Percentiles rank a stretch among this genome's conserved stretches.
Conservation (phyloP, 352 stramenopile genomes). For the Globisporangium radiosum region DNA sequence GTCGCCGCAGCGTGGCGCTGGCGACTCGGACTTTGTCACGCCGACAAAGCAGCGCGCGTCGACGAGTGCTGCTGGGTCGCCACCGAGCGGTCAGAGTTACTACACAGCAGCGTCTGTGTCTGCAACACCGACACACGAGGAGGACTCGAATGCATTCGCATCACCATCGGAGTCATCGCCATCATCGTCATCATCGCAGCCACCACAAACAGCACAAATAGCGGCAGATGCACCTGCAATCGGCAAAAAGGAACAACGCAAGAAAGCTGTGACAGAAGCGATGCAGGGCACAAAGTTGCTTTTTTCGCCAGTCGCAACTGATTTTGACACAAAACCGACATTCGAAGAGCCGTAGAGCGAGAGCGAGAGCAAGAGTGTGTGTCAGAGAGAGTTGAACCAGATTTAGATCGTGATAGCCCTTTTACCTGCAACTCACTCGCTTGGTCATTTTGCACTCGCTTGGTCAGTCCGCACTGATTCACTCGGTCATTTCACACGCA, state of each 20-base stretch:
- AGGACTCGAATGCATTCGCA: neutral
- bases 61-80: neutral
- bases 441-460: no score
- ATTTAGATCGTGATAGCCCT: no score
- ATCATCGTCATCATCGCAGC: no score
- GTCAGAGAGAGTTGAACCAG: neutral
- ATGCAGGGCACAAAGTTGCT: conserved; percentile 31
- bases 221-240: neutral
- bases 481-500: no score
- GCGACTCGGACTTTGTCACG: conserved; percentile 1
- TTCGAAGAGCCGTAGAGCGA: no score
- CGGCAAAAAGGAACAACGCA: conserved; percentile 4
- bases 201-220: no score
- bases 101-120: neutral
- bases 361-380: neutral
- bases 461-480: no score
- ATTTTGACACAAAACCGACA: conserved; percentile 13
- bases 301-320: conserved; percentile 33
- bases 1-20: neutral
- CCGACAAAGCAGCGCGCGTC: neutral
- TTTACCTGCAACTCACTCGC: no score
- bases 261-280: conserved; percentile 16
- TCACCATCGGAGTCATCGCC: neutral
- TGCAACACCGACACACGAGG: neutral
- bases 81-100: conserved; percentile 2